A percentile compares a stretch with the other conserved stretches of the same genome.
phyloP scores from a whole-genome alignment of 768 basidiomycete genomes.

The Megacollybia marginata region DNA sequence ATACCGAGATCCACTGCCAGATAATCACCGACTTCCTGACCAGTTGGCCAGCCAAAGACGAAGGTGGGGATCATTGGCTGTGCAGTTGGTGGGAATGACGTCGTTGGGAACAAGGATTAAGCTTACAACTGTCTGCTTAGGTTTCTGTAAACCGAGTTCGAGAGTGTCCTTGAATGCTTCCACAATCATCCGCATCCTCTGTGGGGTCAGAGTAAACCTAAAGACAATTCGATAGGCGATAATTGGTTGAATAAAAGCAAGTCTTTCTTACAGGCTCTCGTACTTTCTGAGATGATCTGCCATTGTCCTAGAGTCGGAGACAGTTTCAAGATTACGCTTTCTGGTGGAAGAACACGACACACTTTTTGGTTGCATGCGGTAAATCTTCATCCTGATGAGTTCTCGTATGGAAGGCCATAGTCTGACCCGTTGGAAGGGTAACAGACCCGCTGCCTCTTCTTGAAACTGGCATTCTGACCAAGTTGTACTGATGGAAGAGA shows the following conservation, averaged over 20 bases:
- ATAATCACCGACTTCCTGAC: conserved; percentile 82
- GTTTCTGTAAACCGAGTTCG: conserved; percentile 77
- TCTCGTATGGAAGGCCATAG: conserved; percentile 80
- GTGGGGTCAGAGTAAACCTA: conserved; percentile 83
- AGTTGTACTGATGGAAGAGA: neutral
- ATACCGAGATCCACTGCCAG: conserved; percentile 85
- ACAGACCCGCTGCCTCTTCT: conserved; percentile 60
- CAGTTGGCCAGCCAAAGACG: conserved; percentile 93
- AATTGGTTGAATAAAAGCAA: conserved; percentile 1
- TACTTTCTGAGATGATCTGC: conserved; percentile 90
- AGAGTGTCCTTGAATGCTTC: conserved; percentile 93
- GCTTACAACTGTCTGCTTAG: conserved; percentile 80
- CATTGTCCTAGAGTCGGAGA: conserved; percentile 59
- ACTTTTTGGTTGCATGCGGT: conserved; percentile 94
- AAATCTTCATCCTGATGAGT: conserved; percentile 83
- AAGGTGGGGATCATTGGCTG: conserved; percentile 96
- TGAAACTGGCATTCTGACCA: neutral
- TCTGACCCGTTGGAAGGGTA: conserved; percentile 66
- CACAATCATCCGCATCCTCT: conserved; percentile 94
- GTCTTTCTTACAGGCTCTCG: conserved; percentile 66
- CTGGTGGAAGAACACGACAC: conserved; percentile 15
- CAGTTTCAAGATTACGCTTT: conserved; percentile 7
- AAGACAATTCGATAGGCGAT: neutral
- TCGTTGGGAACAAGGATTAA: conserved; percentile 1
- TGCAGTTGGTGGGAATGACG: conserved; percentile 6